Percentiles rank a stretch among this genome's conserved stretches.
Conservation (phyloP, 106 monocot genomes). For the Dioscorea zingiberensis region DNA sequence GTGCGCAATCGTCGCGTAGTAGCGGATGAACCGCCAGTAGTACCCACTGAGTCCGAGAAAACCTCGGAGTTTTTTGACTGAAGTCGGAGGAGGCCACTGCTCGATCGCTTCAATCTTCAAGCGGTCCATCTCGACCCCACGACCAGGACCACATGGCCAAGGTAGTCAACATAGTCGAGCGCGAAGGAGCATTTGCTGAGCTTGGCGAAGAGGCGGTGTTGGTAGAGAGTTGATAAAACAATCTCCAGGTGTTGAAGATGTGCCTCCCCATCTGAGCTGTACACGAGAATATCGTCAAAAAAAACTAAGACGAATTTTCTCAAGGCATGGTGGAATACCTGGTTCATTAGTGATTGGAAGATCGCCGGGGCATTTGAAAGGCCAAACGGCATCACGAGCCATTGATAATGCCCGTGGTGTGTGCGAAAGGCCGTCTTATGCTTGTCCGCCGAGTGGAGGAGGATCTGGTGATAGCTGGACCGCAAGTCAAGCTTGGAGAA, state of each 20-base stretch:
- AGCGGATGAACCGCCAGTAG: not conserved
- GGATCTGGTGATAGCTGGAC: conserved; percentile 5
- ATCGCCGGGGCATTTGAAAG: conserved; percentile 7
- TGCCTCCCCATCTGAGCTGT: not conserved
- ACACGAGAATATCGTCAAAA: conserved; percentile 9
- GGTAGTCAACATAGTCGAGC: not conserved
- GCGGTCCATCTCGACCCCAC: not conserved
- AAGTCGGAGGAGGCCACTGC: not conserved
- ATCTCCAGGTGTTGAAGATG: not conserved
- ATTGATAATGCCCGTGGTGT: not conserved
- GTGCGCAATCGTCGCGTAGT: not conserved
- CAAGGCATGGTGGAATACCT: not conserved
- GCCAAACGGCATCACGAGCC: not conserved
- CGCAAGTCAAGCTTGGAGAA: conserved; percentile 7
- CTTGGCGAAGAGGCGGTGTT: not conserved
- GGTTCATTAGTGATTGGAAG: conserved; percentile 4
- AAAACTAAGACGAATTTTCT: not conserved
- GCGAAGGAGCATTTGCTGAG: not conserved
- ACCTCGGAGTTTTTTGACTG: not conserved
- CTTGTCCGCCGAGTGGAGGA: not conserved
- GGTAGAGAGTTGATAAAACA: not conserved
- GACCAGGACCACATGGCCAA: not conserved
- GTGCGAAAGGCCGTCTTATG: conserved; percentile 8
- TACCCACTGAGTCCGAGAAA: conserved; percentile 4
- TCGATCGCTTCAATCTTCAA: not conserved